A percentile compares a stretch with the other conserved stretches of the same genome.
These are phyloP conservation scores for Colletotrichum somersetense DNA, from an alignment of 2,329 filamentous ascomycete species.

Conservation along the genomic window DNA sequence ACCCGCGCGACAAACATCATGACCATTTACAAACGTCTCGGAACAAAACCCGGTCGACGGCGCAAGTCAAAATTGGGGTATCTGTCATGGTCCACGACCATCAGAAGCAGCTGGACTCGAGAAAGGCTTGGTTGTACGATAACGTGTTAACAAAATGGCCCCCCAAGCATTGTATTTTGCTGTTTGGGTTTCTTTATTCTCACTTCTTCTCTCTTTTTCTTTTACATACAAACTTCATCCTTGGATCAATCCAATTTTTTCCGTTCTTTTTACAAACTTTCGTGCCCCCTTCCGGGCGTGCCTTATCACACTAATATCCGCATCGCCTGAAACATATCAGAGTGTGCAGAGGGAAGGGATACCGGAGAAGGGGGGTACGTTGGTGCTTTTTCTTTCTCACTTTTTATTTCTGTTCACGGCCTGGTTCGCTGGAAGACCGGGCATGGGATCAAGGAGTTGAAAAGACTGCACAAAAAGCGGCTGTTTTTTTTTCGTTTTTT, in stretches of 20 bases:
- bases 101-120: background rate
- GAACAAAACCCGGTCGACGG: constrained; percentile 18
- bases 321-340: constrained; percentile 1
- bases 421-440: constrained; percentile 36
- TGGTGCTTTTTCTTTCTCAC: background rate
- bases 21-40: constrained; percentile 34
- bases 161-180: constrained; percentile 10
- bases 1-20: constrained; percentile 25
- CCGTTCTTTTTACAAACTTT: background rate
- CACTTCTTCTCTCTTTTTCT: background rate
- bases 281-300: constrained; percentile 2
- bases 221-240: background rate
- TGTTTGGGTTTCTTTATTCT: background rate
- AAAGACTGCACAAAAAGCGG: constrained; percentile 5
- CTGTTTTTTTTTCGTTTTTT: no score
- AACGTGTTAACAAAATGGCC: constrained; percentile 28
- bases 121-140: constrained; percentile 28
- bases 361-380: background rate
- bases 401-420: constrained; percentile 12
- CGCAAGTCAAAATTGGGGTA: background rate
- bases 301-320: constrained; percentile 33
- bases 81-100: constrained; percentile 4
- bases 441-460: constrained; percentile 22
- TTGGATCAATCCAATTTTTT: background rate
- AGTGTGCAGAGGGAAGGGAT: background rate